Evolutionary conservation across 768 basidiomycete species (phyloP).

Genomic region (Amanita subjunquillea): DNA sequence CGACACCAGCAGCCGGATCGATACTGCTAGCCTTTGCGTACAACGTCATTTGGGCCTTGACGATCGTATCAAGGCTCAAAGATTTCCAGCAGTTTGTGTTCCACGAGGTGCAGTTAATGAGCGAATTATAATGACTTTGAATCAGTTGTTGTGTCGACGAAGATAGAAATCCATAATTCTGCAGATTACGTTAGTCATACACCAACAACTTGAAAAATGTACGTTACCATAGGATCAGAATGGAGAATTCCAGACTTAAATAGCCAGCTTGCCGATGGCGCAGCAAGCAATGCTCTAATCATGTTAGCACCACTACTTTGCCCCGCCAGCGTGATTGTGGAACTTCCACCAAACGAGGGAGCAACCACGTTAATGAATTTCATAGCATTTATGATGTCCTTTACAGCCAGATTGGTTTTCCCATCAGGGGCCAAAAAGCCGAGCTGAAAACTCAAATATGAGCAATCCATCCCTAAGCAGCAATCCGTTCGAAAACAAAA

Average conservation of each 20-base stretch:
- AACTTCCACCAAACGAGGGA: conserved; percentile 57
- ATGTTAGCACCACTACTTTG: conserved; percentile 76
- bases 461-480: not conserved
- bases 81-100: conserved; percentile 39
- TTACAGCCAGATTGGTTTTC: conserved; percentile 60
- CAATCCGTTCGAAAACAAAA: conserved; percentile 6
- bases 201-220: not conserved
- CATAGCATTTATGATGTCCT: conserved; percentile 58
- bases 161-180: conserved; percentile 69
- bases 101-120: conserved; percentile 34
- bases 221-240: conserved; percentile 75
- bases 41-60: conserved; percentile 42
- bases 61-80: conserved; percentile 38
- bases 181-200: not conserved
- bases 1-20: conserved; percentile 41
- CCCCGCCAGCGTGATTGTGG: conserved; percentile 64
- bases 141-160: conserved; percentile 41
- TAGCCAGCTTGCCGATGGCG: conserved; percentile 56
- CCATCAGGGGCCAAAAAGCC: conserved; percentile 69
- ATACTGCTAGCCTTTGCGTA: conserved; percentile 29
- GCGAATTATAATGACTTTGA: conserved; percentile 38
- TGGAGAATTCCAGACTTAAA: conserved; percentile 77
- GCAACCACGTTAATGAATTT: conserved; percentile 48
- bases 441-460: conserved; percentile 30
- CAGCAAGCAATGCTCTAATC: conserved; percentile 67